These are phyloP conservation scores for Macadamia integrifolia DNA, from an alignment of 164 flowering plant species.

Conservation along the genomic window DNA sequence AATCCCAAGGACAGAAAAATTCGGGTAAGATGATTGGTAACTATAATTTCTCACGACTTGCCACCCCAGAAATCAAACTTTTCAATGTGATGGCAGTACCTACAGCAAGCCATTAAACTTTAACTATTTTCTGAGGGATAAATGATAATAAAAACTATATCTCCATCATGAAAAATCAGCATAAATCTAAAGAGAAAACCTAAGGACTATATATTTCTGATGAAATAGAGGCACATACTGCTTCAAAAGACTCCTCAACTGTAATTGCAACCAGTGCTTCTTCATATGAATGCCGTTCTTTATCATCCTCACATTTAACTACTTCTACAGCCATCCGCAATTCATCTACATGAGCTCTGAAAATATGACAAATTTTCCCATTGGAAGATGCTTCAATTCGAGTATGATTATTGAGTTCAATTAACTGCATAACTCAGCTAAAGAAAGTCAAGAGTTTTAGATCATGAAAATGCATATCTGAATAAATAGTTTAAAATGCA, in stretches of 20 bases:
- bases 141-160: background rate
- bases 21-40: no score
- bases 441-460: background rate
- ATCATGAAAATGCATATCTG: background rate
- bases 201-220: background rate
- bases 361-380: background rate
- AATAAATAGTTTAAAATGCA: constrained; percentile 4
- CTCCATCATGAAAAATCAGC: background rate
- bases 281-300: constrained; percentile 60
- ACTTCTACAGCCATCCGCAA: constrained; percentile 89
- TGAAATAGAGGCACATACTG: constrained; percentile 33
- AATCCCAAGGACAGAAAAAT: background rate
- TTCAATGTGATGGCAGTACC: constrained; percentile 84
- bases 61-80: constrained; percentile 92
- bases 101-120: constrained; percentile 16
- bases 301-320: constrained; percentile 58
- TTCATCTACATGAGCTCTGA: constrained; percentile 54
- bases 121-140: background rate
- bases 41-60: constrained; percentile 24
- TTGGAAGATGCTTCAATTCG: background rate
- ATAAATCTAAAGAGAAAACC: background rate
- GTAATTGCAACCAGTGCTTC: constrained; percentile 86
- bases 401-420: no score
- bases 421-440: background rate
- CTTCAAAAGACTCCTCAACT: constrained; percentile 73